Percentiles rank a stretch among this genome's conserved stretches.
Evolutionary conservation across 257 asterid species (phyloP).

Genomic region (Datura wrightii): DNA sequence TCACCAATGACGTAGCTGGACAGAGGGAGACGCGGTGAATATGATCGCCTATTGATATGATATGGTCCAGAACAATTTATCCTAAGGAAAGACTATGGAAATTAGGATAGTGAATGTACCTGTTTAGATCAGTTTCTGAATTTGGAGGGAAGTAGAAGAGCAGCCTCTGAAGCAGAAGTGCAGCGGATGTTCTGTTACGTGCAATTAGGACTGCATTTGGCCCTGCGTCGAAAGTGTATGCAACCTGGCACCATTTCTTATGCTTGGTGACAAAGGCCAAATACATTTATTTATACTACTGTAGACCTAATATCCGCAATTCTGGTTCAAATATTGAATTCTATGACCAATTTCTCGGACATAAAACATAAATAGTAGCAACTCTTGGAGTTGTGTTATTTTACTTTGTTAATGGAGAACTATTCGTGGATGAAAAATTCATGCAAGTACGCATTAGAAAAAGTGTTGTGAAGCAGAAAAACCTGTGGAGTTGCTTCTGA

Average conservation of each 20-base stretch:
- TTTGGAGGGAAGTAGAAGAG: constrained; percentile 82
- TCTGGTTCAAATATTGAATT: background rate
- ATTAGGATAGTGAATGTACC: constrained; percentile 42
- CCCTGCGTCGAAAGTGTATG: constrained; percentile 93
- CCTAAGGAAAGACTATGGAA: background rate
- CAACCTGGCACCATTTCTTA: constrained; percentile 60
- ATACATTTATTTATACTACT: background rate
- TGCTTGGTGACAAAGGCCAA: background rate
- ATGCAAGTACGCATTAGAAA: background rate
- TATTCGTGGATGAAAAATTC: background rate
- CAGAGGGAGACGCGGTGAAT: background rate
- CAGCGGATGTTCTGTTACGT: constrained; percentile 69
- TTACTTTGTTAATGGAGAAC: background rate
- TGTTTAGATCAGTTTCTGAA: constrained; percentile 73
- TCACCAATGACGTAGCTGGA: constrained; percentile 91
- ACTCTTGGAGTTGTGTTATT: background rate
- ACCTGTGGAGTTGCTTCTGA: constrained; percentile 91
- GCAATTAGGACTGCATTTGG: constrained; percentile 94
- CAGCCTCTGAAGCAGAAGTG: constrained; percentile 71
- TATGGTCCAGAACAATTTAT: background rate
- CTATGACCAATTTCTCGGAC: background rate
- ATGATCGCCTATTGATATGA: background rate
- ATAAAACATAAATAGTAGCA: background rate
- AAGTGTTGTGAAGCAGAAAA: background rate
- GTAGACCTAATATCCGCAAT: background rate